Percentiles rank a stretch among this genome's conserved stretches.
Evolutionary conservation across 2,329 filamentous ascomycete genomes (phyloP).

Genomic region (Leptographium lundbergii): DNA sequence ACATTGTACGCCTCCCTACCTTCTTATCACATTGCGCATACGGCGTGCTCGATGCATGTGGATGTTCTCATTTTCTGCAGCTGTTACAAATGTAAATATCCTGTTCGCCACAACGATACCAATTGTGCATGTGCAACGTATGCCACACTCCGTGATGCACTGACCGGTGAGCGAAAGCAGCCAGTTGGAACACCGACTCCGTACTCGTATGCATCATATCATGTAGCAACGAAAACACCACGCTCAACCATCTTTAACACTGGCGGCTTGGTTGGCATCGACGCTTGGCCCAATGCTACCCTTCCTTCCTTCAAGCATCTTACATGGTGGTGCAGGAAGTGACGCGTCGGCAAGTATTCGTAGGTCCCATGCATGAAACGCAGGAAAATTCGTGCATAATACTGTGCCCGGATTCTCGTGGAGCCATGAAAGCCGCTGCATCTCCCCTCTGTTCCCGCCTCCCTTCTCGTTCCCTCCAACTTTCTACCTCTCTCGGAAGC

Average conservation of each 20-base stretch:
- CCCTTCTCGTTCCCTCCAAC: too few relatives aligned
- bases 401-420: too few relatives aligned
- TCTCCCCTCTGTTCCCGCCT: too few relatives aligned
- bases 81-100: background rate
- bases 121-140: background rate
- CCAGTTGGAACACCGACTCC: background rate
- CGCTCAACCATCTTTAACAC: background rate
- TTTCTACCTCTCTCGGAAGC: too few relatives aligned
- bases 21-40: background rate
- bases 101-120: background rate
- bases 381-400: too few relatives aligned
- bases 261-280: background rate
- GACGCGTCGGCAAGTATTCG: too few relatives aligned
- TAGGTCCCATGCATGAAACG: too few relatives aligned
- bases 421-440: too few relatives aligned
- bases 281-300: background rate
- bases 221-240: background rate
- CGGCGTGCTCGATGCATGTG: background rate
- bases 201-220: too few relatives aligned
- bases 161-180: background rate
- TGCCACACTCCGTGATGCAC: background rate
- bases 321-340: too few relatives aligned
- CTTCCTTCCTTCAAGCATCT: too few relatives aligned
- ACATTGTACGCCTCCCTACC: background rate
- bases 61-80: background rate